phyloP scores from a whole-genome alignment of 140 eudicot species.

The Cichorium intybus region DNA sequence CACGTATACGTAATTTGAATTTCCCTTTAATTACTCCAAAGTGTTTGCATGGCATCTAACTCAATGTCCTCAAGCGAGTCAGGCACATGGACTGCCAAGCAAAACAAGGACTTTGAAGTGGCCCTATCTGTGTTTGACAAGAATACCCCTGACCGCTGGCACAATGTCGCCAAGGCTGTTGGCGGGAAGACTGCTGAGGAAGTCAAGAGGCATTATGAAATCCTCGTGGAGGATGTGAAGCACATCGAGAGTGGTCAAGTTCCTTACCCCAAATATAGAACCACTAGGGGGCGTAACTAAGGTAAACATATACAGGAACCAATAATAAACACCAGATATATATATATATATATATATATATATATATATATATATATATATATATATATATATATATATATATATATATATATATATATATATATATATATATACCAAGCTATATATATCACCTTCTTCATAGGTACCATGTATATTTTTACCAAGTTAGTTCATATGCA shows the following conservation, averaged over 20 bases:
- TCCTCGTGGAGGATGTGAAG: constrained; percentile 62
- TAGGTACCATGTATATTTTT: neutral
- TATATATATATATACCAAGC: neutral
- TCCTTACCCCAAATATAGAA: constrained; percentile 59
- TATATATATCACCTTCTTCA: neutral
- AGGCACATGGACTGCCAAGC: constrained; percentile 62
- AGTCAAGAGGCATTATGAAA: constrained; percentile 72
- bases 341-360: neutral
- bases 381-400: neutral
- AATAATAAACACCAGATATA: constrained; percentile 8
- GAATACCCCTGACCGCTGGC: constrained; percentile 93
- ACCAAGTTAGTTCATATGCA: neutral
- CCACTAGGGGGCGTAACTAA: constrained; percentile 29
- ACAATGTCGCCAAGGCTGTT: constrained; percentile 70
- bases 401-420: neutral
- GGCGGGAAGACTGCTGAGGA: constrained; percentile 71
- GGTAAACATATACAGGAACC: constrained; percentile 19
- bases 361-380: neutral
- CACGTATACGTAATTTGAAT: no score
- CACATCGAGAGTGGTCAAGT: constrained; percentile 65
- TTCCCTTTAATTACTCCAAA: constrained; percentile 1
- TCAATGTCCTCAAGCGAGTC: constrained; percentile 40
- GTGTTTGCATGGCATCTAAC: constrained; percentile 47
- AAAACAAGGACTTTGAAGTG: constrained; percentile 81
- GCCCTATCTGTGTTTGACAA: constrained; percentile 77